These are phyloP conservation scores for Russula abietina DNA, from an alignment of 768 basidiomycete species.

Conservation along the genomic window DNA sequence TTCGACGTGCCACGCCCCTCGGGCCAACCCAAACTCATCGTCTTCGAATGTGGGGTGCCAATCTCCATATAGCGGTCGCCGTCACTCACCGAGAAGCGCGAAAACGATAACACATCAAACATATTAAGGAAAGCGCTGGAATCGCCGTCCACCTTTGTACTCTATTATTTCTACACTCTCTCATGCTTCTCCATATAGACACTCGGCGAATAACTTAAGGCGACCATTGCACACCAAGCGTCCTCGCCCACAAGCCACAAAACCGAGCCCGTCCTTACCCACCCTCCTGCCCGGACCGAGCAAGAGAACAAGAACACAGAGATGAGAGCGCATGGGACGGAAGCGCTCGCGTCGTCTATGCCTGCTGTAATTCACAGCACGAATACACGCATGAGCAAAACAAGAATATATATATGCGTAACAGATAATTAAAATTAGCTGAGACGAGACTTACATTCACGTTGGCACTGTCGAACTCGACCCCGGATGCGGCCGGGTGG, in stretches of 20 bases:
- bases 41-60: not conserved
- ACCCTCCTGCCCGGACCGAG: constrained; percentile 36
- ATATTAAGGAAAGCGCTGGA: constrained; percentile 22
- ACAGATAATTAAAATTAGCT: constrained; percentile 30
- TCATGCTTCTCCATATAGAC: constrained; percentile 33
- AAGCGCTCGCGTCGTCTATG: constrained; percentile 40
- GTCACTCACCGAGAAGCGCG: not conserved
- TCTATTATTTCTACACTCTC: constrained; percentile 39
- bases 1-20: not conserved
- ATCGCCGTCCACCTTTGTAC: not conserved
- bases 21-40: not conserved
- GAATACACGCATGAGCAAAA: constrained; percentile 37
- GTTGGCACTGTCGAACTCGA: not conserved
- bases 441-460: constrained; percentile 34
- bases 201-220: constrained; percentile 9
- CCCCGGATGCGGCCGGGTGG: constrained; percentile 29
- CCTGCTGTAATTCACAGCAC: constrained; percentile 40
- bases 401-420: constrained; percentile 40
- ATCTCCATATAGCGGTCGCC: not conserved
- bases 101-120: not conserved
- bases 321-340: constrained; percentile 35
- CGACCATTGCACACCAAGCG: constrained; percentile 16
- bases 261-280: constrained; percentile 38
- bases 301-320: constrained; percentile 24
- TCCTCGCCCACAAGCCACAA: constrained; percentile 34